Evolutionary conservation across 2,329 filamentous ascomycete genomes (phyloP).

Genomic region (Rasamsonia emersonii): DNA sequence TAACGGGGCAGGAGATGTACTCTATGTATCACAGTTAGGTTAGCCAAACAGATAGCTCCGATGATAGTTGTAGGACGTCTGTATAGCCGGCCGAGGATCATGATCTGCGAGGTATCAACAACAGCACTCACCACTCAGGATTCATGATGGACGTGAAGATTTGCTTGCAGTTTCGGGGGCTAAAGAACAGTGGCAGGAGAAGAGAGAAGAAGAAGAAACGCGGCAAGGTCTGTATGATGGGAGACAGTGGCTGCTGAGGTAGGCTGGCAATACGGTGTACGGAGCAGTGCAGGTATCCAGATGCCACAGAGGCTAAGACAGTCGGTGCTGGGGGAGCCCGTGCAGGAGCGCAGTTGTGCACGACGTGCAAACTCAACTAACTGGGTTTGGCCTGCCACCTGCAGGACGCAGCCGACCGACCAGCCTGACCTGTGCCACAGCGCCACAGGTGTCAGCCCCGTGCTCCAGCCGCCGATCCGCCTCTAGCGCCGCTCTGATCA

Average conservation of each 20-base stretch:
- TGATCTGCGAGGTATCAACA: neutral
- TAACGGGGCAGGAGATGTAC: conserved; percentile 9
- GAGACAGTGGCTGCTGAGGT: too few relatives aligned
- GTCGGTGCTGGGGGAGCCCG: too few relatives aligned
- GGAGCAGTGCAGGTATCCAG: too few relatives aligned
- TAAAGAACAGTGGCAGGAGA: conserved; percentile 1
- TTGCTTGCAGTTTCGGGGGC: neutral
- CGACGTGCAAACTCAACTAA: conserved; percentile 15
- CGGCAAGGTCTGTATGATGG: too few relatives aligned
- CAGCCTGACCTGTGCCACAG: conserved; percentile 1
- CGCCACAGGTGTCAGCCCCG: too few relatives aligned
- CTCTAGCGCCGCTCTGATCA: too few relatives aligned
- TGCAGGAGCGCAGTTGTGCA: conserved; percentile 21
- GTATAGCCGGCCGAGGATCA: too few relatives aligned
- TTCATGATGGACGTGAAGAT: conserved; percentile 35
- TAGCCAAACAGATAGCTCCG: conserved; percentile 1
- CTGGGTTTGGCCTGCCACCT: conserved; percentile 7
- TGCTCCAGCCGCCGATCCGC: too few relatives aligned
- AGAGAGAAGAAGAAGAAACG: conserved; percentile 10
- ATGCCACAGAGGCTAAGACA: too few relatives aligned
- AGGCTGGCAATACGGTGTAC: too few relatives aligned
- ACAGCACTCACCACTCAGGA: conserved; percentile 38
- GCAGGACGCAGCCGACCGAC: conserved; percentile 6
- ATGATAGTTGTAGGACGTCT: too few relatives aligned
- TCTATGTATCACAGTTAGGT: conserved; percentile 13